phyloP scores from a whole-genome alignment of 2,329 filamentous ascomycete species.

The Lachnum nothofagi region DNA sequence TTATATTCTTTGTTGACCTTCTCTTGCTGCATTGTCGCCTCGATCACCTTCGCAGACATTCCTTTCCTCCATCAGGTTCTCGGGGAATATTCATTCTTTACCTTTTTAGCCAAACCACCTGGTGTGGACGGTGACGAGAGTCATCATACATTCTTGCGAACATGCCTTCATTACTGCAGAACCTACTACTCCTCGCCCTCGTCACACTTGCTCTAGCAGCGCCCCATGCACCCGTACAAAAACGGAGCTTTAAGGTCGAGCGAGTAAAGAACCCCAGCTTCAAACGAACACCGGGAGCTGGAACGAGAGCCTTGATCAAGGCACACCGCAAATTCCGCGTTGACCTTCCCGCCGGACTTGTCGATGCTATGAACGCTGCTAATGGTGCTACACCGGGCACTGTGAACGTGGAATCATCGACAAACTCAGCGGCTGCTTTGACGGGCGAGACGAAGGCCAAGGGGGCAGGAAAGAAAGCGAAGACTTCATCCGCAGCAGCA shows the following conservation, averaged over 20 bases:
- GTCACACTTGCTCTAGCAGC: conserved; percentile 43
- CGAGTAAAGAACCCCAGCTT: conserved; percentile 41
- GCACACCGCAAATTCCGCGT: conserved; percentile 65
- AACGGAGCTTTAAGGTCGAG: conserved; percentile 32
- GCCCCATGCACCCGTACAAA: conserved; percentile 42
- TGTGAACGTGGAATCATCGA: conserved; percentile 7
- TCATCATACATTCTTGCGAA: conserved; percentile 12
- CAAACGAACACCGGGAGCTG: conserved; percentile 29
- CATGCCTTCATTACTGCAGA: conserved; percentile 30
- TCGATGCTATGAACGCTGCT: conserved; percentile 33
- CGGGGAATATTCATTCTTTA: conserved; percentile 16
- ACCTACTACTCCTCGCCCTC: conserved; percentile 43
- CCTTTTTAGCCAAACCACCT: conserved; percentile 26
- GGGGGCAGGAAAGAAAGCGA: conserved; percentile 9
- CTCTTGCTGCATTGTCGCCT: conserved; percentile 10
- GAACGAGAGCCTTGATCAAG: conserved; percentile 52
- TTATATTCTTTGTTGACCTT: conserved; percentile 20
- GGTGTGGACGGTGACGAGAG: conserved; percentile 26
- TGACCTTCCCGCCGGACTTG: conserved; percentile 40
- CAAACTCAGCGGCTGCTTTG: conserved; percentile 4
- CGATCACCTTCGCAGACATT: conserved; percentile 8
- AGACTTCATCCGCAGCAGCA: conserved; percentile 4
- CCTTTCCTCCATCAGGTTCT: conserved; percentile 13
- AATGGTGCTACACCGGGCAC: conserved; percentile 4
- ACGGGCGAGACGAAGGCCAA: conserved; percentile 5